Evolutionary conservation across 139 green algal species (phyloP), one percentile per base, ranked within the genome.

Genomic region (Dunaliella primolecta): DNA sequence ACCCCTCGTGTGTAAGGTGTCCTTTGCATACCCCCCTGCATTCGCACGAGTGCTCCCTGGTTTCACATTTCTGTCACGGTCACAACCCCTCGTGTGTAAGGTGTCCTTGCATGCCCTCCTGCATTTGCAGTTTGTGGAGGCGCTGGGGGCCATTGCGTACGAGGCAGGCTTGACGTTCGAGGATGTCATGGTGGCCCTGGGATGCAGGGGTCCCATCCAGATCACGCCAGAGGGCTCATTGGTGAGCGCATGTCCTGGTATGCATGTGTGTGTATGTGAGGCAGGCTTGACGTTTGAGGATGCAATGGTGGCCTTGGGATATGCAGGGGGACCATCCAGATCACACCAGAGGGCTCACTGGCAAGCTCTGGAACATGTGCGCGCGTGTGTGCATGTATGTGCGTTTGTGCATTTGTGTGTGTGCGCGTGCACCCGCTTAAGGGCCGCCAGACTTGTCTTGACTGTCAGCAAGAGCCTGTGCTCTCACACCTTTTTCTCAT

Each of bases 131-230:
- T 92, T 90, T 81, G 56, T 92, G 34, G 84, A 89, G 30, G 86
- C 87, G 3, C 84, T 93, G 31, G 88, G 87, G 0, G 85, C 83
- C 23, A 46, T 90, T 0, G 87, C 88, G 23, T 90, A 93, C 77
- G 90, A 93, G 87, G 86, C 86, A 29, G 87, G 90, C 64, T 84
- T 87, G 78, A 74, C 85, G 84, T 93, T 92, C 77, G 85, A 90
- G 24, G 84, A 90, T 29, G 81, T 93, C 29, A 81, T 89, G 64
- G 75, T 87, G 36, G 76, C 71, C 2, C 80, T 93, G 32, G 84
- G 78, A 0, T 87, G 84, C 80, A 82, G 38, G 27, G 83, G 27
- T 2, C 70, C 77, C 21, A 78, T 78, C 33, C 82, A 46, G 11
- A n/a, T 89, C 33, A 84, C 81, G 64, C 85, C 85, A 0, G 75